Evolutionary conservation across 78 protist genomes (phyloP).

Genomic region (Cavenderia fasciculata): DNA sequence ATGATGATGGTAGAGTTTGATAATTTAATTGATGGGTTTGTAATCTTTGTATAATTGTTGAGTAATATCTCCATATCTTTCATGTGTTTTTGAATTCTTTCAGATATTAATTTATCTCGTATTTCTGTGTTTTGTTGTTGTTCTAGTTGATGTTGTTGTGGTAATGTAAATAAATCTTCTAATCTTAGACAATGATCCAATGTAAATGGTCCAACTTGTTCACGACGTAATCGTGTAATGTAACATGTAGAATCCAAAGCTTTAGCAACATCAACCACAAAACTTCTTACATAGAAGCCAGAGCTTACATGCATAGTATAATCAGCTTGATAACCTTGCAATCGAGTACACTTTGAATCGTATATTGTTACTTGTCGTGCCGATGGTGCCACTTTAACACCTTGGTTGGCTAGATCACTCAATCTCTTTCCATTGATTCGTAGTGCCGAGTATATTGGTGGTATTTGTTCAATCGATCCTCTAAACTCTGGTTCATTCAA

Average conservation of each 20-base stretch:
- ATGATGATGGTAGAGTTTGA: too few species aligned
- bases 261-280: not conserved
- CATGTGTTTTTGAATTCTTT: not conserved
- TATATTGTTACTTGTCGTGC: not conserved
- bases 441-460: slow-evolving; percentile 33
- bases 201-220: slow-evolving; percentile 10
- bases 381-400: not conserved
- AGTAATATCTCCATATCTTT: not conserved
- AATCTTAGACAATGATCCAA: not conserved
- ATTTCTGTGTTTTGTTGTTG: not conserved
- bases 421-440: not conserved
- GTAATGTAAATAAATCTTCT: not conserved
- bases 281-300: slow-evolving; percentile 34
- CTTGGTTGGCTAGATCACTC: not conserved
- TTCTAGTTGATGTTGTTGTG: not conserved
- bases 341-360: not conserved
- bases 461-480: slow-evolving; percentile 14
- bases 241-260: not conserved
- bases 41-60: not conserved
- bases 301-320: slow-evolving; percentile 1
- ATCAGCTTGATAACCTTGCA: not conserved
- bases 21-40: not conserved
- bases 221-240: not conserved
- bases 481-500: not conserved
- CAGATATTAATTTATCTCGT: too few species aligned